Conservation (phyloP, 73 alveolate genomes). For the Durusdinium trenchii region DNA sequence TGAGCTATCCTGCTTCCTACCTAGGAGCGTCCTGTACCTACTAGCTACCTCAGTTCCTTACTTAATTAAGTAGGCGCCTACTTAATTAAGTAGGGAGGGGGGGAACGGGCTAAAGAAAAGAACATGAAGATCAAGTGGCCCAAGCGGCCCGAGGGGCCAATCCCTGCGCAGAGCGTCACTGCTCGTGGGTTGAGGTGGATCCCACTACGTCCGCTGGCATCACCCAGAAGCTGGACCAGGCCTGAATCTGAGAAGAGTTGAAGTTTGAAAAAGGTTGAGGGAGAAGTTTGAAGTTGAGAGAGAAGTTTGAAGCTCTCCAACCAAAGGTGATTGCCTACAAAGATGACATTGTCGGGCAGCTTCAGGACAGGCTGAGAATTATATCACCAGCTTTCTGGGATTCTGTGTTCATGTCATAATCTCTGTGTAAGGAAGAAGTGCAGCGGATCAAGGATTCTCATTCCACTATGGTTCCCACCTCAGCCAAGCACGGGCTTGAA, state of each 20-base stretch:
- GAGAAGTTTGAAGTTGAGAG: background rate
- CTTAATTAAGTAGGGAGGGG: too few species aligned
- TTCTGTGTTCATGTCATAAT: background rate
- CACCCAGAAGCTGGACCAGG: constrained; percentile 96
- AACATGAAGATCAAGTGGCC: too few species aligned
- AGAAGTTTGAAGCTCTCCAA: background rate
- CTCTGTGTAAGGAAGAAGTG: constrained; percentile 96
- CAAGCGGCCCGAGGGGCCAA: too few species aligned
- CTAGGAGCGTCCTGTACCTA: too few species aligned
- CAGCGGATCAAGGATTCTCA: constrained; percentile 97
- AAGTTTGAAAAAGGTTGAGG: background rate
- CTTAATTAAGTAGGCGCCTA: too few species aligned
- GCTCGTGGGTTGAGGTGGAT: constrained; percentile 85
- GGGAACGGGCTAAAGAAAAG: too few species aligned
- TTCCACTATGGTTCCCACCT: constrained; percentile 96
- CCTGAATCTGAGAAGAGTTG: background rate
- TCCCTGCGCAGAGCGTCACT: background rate
- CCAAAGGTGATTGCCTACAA: constrained; percentile 97
- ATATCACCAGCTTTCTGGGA: background rate
- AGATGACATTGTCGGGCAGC: constrained; percentile 97
- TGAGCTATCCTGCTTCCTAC: too few species aligned
- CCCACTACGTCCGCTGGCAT: constrained; percentile 97
- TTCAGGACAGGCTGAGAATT: constrained; percentile 73
- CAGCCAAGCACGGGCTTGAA: background rate
- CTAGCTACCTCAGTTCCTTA: too few species aligned